Evolutionary conservation across 345 rosid genomes (phyloP), one percentile per base, ranked within the genome.

Genomic region (Acer campestre): DNA sequence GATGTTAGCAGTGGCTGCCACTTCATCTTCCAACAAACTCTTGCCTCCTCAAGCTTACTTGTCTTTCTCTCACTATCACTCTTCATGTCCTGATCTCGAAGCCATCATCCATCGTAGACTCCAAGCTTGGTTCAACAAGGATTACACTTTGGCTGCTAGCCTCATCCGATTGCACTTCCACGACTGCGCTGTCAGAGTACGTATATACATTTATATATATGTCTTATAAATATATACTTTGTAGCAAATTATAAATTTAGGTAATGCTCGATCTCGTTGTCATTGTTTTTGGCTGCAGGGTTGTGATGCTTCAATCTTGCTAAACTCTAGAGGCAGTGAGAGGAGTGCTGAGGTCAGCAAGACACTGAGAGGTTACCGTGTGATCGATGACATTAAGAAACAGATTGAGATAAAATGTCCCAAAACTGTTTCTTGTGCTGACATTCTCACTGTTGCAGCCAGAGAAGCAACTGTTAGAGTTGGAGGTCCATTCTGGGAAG

Each of bases 151-250:
- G 69, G 88, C 86, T 6, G 79, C 88, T 14, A 80, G 84, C 31
- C 20, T 85, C 40, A 74, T 85, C n/a, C 83, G 88, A 59, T 66
- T 85, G 81, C 84, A 82, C 23, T 85, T 85, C 75, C 88, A 85
- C 64, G 88, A 85, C 56, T 83, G 84, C 40, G 79, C 65, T 71
- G 79, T 85, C 22, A 72, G 80, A 74, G 83, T 81, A 77, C 29
- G 29, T 35, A 35, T 35, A 35, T 4, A 35, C 38, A 3, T 31
- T 2, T 25, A 25, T 31, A 31, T 31, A 4, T 31, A 31, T 31
- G 38, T 31, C 0, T 31, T 31, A 3, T 3, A 31, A 4, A 3
- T 31, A 3, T 4, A 31, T 31, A 31, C 5, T 31, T 31, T 31
- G 38, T 31, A 31, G 38, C 38, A 31, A 31, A 31, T 31, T 31